Percentiles rank a stretch among this genome's conserved stretches.
These are phyloP conservation scores for Salix koriyanagi DNA, from an alignment of 345 rosid species.

Conservation along the genomic window DNA sequence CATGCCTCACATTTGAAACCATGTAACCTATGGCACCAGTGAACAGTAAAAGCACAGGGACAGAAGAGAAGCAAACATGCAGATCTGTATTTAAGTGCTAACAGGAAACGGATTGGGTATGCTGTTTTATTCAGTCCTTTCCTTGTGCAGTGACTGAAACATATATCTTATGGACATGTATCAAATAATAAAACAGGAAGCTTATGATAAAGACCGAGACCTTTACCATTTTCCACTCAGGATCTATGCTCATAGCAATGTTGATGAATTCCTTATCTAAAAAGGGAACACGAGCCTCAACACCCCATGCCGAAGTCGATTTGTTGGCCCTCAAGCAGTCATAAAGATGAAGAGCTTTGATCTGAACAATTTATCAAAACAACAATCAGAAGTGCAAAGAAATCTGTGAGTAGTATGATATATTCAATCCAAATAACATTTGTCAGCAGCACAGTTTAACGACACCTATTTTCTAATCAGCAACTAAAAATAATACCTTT, in stretches of 20 bases:
- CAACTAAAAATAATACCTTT: conserved; percentile 42
- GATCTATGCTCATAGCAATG: conserved; percentile 72
- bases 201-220: not conserved
- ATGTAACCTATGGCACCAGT: not conserved
- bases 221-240: conserved; percentile 82
- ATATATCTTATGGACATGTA: not conserved
- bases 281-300: conserved; percentile 92
- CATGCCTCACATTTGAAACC: not conserved
- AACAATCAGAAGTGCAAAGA: conserved; percentile 6
- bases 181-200: not conserved
- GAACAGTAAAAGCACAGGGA: not conserved
- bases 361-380: conserved; percentile 38
- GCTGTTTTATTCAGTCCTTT: not conserved
- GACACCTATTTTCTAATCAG: not conserved
- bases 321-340: conserved; percentile 90
- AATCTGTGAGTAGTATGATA: not conserved
- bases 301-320: conserved; percentile 86
- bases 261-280: conserved; percentile 67
- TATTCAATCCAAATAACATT: not conserved
- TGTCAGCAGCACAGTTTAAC: not conserved
- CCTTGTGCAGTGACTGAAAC: no score
- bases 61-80: not conserved
- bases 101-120: not conserved
- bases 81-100: not conserved
- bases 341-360: conserved; percentile 80